Conservation (phyloP, 2,329 filamentous ascomycete species). For the Pyrenochaeta sp. region DNA sequence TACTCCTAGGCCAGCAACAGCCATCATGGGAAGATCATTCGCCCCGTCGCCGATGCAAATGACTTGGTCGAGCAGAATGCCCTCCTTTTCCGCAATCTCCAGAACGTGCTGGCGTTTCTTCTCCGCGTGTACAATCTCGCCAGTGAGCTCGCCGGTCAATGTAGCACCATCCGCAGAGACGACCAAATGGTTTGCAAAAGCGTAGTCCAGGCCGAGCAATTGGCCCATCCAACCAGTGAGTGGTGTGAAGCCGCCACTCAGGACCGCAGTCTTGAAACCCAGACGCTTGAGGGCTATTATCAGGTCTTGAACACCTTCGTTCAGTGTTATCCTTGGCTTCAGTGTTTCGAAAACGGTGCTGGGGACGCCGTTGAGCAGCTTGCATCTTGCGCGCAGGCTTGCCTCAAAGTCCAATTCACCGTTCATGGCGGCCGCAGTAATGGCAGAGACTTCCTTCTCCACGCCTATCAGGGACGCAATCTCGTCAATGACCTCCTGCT, state of each 20-base stretch:
- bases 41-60: slow-evolving; percentile 82
- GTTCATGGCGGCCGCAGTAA: slow-evolving; percentile 93
- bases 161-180: slow-evolving; percentile 61
- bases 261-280: slow-evolving; percentile 86
- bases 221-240: slow-evolving; percentile 85
- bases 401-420: slow-evolving; percentile 92
- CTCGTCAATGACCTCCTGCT: slow-evolving; percentile 97
- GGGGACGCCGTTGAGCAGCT: slow-evolving; percentile 80
- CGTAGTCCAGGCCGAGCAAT: slow-evolving; percentile 84
- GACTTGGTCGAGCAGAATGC: slow-evolving; percentile 69
- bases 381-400: slow-evolving; percentile 81
- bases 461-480: slow-evolving; percentile 85
- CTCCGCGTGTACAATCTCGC: slow-evolving; percentile 77
- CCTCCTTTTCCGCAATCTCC: slow-evolving; percentile 73
- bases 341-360: slow-evolving; percentile 80
- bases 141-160: slow-evolving; percentile 76
- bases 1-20: slow-evolving; percentile 75
- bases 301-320: slow-evolving; percentile 78
- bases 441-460: slow-evolving; percentile 81
- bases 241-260: slow-evolving; percentile 91
- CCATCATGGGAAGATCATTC: slow-evolving; percentile 84
- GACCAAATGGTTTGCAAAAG: slow-evolving; percentile 84
- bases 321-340: slow-evolving; percentile 77
- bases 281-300: slow-evolving; percentile 76
- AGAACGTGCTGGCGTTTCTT: slow-evolving; percentile 75